These are phyloP conservation scores for Epithele typhae DNA, from an alignment of 768 basidiomycete genomes.

Conservation along the genomic window DNA sequence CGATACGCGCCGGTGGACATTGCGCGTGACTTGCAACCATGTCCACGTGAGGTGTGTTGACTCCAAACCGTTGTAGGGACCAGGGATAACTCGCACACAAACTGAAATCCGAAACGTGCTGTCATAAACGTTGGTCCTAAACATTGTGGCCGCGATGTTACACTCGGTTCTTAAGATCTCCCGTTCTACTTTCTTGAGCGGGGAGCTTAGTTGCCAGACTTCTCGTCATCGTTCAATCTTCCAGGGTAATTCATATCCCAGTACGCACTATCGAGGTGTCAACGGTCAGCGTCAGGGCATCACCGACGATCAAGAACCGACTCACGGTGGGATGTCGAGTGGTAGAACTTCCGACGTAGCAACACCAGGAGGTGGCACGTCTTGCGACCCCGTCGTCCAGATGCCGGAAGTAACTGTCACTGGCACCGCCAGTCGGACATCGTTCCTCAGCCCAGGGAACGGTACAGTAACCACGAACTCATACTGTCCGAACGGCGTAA, in stretches of 20 bases:
- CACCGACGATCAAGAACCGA: not conserved
- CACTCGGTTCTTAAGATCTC: too few relatives aligned
- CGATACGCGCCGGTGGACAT: too few relatives aligned
- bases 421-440: constrained; percentile 1
- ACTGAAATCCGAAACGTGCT: too few relatives aligned
- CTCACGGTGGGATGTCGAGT: constrained; percentile 8
- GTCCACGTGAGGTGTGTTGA: too few relatives aligned
- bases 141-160: too few relatives aligned
- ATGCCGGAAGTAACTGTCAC: constrained; percentile 8
- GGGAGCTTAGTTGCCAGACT: not conserved
- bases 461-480: constrained; percentile 5
- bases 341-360: not conserved
- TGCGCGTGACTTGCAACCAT: too few relatives aligned
- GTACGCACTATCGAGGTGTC: not conserved
- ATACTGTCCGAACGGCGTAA: not conserved
- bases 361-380: not conserved
- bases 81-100: too few relatives aligned
- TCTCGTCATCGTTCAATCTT: not conserved
- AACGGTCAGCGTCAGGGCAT: not conserved
- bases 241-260: not conserved
- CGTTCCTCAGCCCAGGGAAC: constrained; percentile 13
- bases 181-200: too few relatives aligned
- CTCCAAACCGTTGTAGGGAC: too few relatives aligned
- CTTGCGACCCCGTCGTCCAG: not conserved
- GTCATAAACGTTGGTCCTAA: too few relatives aligned